Evolutionary conservation across 2,329 filamentous ascomycete genomes (phyloP).

Genomic region (Verticillium klebahnii): DNA sequence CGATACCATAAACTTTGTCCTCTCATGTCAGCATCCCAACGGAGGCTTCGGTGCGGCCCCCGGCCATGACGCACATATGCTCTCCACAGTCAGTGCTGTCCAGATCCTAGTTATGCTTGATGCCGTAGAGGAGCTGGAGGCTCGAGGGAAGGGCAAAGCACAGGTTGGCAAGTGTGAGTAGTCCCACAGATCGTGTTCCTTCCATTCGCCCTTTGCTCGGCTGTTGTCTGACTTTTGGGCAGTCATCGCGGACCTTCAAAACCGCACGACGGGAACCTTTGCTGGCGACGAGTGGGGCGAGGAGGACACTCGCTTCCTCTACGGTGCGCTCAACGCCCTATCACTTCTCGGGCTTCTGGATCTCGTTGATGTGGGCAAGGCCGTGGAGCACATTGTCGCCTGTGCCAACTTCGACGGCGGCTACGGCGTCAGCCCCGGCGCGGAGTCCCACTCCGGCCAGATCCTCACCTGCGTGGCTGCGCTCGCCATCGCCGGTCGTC

Average conservation of each 20-base stretch:
- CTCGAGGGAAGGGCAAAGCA: conserved; percentile 61
- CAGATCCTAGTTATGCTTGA: conserved; percentile 87
- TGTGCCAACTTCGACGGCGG: conserved; percentile 95
- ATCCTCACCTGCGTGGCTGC: conserved; percentile 92
- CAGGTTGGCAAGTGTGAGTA: conserved; percentile 75
- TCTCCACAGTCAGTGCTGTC: conserved; percentile 92
- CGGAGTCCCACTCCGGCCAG: conserved; percentile 92
- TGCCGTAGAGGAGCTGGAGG: conserved; percentile 78
- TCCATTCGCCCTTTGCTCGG: not conserved
- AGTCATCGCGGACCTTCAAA: conserved; percentile 80
- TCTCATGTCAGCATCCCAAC: conserved; percentile 84
- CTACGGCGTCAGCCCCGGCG: conserved; percentile 83
- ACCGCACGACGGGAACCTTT: conserved; percentile 78
- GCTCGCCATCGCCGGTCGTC: conserved; percentile 73
- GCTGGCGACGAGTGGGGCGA: conserved; percentile 96
- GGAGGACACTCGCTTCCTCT: conserved; percentile 90
- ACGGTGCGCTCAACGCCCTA: conserved; percentile 82
- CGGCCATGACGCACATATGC: conserved; percentile 91
- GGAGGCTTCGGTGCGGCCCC: conserved; percentile 94
- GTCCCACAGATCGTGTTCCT: not conserved
- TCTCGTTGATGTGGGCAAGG: conserved; percentile 73
- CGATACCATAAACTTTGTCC: conserved; percentile 85
- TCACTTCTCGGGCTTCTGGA: conserved; percentile 74
- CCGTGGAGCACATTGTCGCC: conserved; percentile 70
- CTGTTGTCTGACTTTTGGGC: conserved; percentile 12